A percentile compares a stretch with the other conserved stretches of the same genome.
Conservation (phyloP, 148 eudicot genomes). For the Fagopyrum esculentum region DNA sequence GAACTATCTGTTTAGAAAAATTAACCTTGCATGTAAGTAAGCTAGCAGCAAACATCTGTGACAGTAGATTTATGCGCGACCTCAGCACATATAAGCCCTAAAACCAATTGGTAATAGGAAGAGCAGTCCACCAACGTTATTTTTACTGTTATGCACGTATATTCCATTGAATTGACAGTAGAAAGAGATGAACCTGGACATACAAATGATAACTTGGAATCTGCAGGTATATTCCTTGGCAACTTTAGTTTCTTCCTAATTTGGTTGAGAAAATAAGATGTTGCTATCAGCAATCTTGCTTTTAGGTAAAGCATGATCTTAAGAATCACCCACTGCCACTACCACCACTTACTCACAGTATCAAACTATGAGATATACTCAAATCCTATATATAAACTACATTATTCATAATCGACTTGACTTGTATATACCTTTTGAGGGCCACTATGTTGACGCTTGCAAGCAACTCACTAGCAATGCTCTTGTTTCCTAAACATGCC, state of each 20-base stretch:
- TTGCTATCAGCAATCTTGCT: conserved; percentile 19
- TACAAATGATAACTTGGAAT: background rate
- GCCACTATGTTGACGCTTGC: conserved; percentile 3
- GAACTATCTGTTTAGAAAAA: background rate
- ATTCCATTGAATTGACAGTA: background rate
- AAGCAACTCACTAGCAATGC: background rate
- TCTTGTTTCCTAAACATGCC: conserved; percentile 2
- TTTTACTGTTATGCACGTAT: too few species aligned
- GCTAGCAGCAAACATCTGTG: too few species aligned
- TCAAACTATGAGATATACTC: conserved; percentile 4
- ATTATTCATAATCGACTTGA: background rate
- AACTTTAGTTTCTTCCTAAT: background rate
- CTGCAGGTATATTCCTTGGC: background rate
- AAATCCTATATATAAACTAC: background rate
- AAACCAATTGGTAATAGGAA: too few species aligned
- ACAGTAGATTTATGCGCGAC: too few species aligned
- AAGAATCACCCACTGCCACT: conserved; percentile 19
- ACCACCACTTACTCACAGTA: background rate
- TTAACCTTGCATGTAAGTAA: too few species aligned
- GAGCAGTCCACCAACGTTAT: too few species aligned
- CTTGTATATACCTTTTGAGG: background rate
- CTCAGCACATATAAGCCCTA: too few species aligned
- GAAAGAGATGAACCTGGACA: background rate
- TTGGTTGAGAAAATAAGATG: background rate
- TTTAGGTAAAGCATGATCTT: conserved; percentile 13